These are phyloP conservation scores for Cochliopodium minus DNA, from an alignment of 208 protist species.

Conservation along the genomic window DNA sequence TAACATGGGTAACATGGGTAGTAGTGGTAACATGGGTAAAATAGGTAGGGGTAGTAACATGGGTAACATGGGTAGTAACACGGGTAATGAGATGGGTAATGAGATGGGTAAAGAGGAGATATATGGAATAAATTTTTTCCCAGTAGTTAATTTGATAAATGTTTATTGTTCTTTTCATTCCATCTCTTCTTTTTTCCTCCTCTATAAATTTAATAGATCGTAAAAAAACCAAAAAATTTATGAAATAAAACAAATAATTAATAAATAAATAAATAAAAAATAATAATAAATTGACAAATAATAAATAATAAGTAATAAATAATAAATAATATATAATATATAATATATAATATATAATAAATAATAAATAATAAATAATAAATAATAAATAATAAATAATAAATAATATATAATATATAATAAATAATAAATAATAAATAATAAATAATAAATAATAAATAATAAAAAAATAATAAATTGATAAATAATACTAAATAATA, in stretches of 20 bases:
- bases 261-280: constrained; percentile 16
- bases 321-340: background rate
- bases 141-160: too few species aligned
- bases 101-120: too few species aligned
- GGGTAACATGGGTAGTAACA: background rate
- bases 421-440: background rate
- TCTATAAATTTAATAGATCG: constrained; percentile 9
- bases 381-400: constrained; percentile 3
- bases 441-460: constrained; percentile 1
- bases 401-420: constrained; percentile 3
- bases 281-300: constrained; percentile 6
- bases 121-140: too few species aligned
- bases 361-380: constrained; percentile 4
- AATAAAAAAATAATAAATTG: constrained; percentile 3
- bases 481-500: background rate
- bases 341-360: constrained; percentile 1
- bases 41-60: background rate
- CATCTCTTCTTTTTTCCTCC: too few species aligned
- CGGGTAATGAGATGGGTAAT: background rate
- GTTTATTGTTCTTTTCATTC: too few species aligned
- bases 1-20: too few species aligned
- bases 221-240: background rate
- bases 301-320: constrained; percentile 11
- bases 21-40: background rate
- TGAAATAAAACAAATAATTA: constrained; percentile 12